Evolutionary conservation across 2,329 filamentous ascomycete genomes (phyloP).

Genomic region (Zasmidium citrigriseum): DNA sequence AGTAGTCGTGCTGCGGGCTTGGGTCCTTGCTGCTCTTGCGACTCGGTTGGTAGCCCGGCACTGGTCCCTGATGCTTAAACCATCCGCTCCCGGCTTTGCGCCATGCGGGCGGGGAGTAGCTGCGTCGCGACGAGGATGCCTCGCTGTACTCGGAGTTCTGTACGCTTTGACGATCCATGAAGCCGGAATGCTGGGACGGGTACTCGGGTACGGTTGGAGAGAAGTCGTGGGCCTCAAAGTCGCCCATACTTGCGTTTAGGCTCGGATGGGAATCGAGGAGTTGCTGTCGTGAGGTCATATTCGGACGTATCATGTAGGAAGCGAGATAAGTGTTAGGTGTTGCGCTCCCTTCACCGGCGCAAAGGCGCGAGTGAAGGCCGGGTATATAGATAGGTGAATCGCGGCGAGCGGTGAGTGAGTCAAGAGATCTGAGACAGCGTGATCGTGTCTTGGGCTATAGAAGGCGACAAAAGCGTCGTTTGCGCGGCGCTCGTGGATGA

Average conservation of each 20-base stretch:
- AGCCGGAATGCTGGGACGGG: constrained; percentile 64
- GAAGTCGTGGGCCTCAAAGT: constrained; percentile 59
- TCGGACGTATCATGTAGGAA: constrained; percentile 19
- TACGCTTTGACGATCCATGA: constrained; percentile 43
- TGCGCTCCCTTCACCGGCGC: background rate
- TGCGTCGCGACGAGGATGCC: constrained; percentile 50
- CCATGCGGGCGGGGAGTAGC: constrained; percentile 69
- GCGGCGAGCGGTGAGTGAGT: background rate
- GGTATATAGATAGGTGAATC: background rate
- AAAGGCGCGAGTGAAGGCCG: background rate
- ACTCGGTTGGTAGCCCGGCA: constrained; percentile 37
- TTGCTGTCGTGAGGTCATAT: constrained; percentile 24
- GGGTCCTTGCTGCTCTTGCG: constrained; percentile 56
- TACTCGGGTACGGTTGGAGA: constrained; percentile 56
- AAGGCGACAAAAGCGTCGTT: background rate
- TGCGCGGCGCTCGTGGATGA: background rate
- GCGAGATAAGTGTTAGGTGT: background rate
- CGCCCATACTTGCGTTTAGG: constrained; percentile 61
- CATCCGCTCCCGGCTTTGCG: constrained; percentile 60
- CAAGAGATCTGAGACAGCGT: background rate
- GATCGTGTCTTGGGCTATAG: background rate
- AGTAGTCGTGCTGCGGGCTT: constrained; percentile 58
- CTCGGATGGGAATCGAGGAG: constrained; percentile 53
- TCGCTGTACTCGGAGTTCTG: constrained; percentile 49
- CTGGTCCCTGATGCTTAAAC: constrained; percentile 49